Evolutionary conservation across 2,329 filamentous ascomycete species (phyloP), one percentile per base, ranked within the genome.

Genomic region (Fusarium sp.): DNA sequence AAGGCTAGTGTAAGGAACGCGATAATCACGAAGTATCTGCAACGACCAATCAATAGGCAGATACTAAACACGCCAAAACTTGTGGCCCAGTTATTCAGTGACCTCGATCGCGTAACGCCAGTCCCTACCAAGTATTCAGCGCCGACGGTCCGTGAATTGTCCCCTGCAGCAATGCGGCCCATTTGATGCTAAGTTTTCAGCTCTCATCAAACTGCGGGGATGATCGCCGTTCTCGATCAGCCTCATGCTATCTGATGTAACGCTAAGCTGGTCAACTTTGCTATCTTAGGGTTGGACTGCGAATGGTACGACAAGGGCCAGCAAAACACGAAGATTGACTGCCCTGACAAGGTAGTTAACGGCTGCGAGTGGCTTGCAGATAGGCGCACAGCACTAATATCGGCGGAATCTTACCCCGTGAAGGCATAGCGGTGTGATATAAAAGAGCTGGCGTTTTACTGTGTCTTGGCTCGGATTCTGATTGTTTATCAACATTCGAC

Each of bases 361-460:
- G 39, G 28, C 3, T 22, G 5, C 7, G 13, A 26, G 24, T 43
- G 31, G 44, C 19, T 61, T 44, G 10, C 10, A 46, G 17, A 7
- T 42, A 26, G 15, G 5, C n/a, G 14, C 17, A 4, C 14, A 7
- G 17, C 22, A 33, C 49, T 50, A 52, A 49, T 15, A 43, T 28
- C 62, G 61, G 61, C 33, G 21, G 17, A 50, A 65, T 56, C 22
- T 55, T 61, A 36, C 13, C 28, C 63, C 61, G 61, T 31, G 7
- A 3, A 46, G 14, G 3, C 28, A 24, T 14, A 26, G 24, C 33
- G 19, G 45, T 49, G 39, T 17, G 5, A 24, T 65, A 65, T 65
- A 65, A 65, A 47, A 51, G 28, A 3, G 24, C 7, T 28, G 4
- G 22, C n/a, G 0, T 3, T 7, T 1, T 21, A 2, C 33, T 24